Evolutionary conservation across 768 basidiomycete species (phyloP).

Genomic region (Rhizopogon vesiculosus): DNA sequence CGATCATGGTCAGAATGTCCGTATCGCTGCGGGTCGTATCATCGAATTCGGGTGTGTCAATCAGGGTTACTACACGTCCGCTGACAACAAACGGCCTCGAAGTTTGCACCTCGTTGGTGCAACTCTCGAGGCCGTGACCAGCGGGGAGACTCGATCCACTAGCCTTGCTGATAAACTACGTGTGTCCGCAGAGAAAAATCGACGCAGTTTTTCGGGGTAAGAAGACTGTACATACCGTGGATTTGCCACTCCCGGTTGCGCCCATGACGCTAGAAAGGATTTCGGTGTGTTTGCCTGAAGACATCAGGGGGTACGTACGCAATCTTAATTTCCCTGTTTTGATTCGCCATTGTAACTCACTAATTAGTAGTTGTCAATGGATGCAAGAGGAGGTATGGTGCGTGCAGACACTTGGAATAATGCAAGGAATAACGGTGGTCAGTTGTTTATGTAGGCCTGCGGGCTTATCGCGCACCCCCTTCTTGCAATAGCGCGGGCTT

Average conservation of each 20-base stretch:
- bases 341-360: constrained; percentile 17
- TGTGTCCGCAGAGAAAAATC: not conserved
- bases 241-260: constrained; percentile 32
- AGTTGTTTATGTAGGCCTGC: constrained; percentile 3
- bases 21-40: constrained; percentile 40
- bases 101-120: constrained; percentile 36
- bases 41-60: constrained; percentile 55
- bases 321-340: constrained; percentile 27
- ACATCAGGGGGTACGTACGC: constrained; percentile 16
- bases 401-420: not conserved
- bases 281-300: not conserved
- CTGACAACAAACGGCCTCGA: constrained; percentile 35
- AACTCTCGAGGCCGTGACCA: constrained; percentile 37
- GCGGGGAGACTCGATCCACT: constrained; percentile 39
- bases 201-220: not conserved
- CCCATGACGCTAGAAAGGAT: constrained; percentile 24
- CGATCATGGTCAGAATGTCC: constrained; percentile 41
- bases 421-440: not conserved
- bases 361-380: not conserved
- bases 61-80: constrained; percentile 34
- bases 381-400: not conserved
- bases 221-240: constrained; percentile 19
- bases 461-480: not conserved
- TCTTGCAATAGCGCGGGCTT: constrained; percentile 5
- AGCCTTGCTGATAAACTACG: constrained; percentile 43